Evolutionary conservation across 2,329 filamentous ascomycete species (phyloP).

Genomic region (Hymenoscyphus fraxineus): DNA sequence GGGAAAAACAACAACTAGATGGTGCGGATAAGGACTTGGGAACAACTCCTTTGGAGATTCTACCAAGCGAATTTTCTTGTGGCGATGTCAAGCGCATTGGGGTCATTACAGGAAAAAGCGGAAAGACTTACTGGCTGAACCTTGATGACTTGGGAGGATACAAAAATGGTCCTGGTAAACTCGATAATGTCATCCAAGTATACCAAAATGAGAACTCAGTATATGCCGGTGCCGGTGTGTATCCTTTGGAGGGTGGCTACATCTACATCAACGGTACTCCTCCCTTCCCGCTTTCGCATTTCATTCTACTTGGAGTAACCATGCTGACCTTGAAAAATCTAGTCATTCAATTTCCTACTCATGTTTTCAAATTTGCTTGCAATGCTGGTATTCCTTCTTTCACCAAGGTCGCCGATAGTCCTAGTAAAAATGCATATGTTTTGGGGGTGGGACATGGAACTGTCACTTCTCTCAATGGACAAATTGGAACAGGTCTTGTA

Average conservation of each 20-base stretch:
- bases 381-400: conserved; percentile 49
- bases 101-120: conserved; percentile 47
- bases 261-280: conserved; percentile 37
- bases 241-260: conserved; percentile 46
- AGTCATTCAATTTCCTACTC: conserved; percentile 51
- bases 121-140: conserved; percentile 49
- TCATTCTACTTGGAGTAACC: neutral
- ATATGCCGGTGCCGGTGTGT: conserved; percentile 45
- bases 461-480: conserved; percentile 50
- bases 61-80: conserved; percentile 44
- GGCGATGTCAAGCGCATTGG: conserved; percentile 44
- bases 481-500: conserved; percentile 51
- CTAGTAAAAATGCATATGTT: conserved; percentile 47
- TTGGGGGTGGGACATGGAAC: conserved; percentile 56
- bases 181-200: conserved; percentile 43
- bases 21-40: conserved; percentile 48
- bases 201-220: conserved; percentile 47
- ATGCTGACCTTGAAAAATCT: conserved; percentile 6
- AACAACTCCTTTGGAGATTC: conserved; percentile 42
- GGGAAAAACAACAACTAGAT: conserved; percentile 46
- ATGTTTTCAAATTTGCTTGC: conserved; percentile 57
- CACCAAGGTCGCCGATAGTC: conserved; percentile 48
- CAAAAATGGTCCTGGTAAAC: conserved; percentile 41
- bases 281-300: neutral
- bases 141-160: conserved; percentile 48